These are phyloP conservation scores for Asterochloris erici DNA, from an alignment of 139 green algal species.

Conservation along the genomic window DNA sequence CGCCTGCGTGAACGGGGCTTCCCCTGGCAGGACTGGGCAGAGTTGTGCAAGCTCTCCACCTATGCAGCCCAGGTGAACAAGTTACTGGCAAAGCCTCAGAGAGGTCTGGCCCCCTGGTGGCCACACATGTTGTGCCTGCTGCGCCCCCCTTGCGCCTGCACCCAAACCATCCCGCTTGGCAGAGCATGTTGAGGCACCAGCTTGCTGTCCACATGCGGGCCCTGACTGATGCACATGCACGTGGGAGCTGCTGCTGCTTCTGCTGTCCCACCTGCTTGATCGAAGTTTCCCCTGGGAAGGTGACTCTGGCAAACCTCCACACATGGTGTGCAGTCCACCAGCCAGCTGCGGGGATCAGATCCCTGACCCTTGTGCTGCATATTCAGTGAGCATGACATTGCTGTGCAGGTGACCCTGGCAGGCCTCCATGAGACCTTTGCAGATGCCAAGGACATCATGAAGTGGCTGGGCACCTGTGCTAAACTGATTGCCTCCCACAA, in stretches of 20 bases:
- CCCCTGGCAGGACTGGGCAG: slow-evolving; percentile 33
- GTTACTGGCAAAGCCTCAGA: not conserved
- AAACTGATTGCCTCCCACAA: slow-evolving; percentile 45
- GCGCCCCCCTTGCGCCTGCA: not conserved
- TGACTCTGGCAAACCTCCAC: too few relatives aligned
- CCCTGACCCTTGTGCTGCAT: not conserved
- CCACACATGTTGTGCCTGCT: not conserved
- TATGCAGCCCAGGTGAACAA: slow-evolving; percentile 61
- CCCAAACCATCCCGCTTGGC: not conserved
- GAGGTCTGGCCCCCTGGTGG: not conserved
- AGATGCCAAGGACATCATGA: slow-evolving; percentile 81
- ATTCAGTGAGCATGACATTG: not conserved
- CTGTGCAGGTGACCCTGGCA: slow-evolving; percentile 59
- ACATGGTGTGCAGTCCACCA: not conserved
- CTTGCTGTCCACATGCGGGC: not conserved
- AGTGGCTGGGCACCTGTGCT: slow-evolving; percentile 82
- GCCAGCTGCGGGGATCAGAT: not conserved
- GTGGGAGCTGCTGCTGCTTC: too few relatives aligned
- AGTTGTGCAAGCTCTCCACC: slow-evolving; percentile 47
- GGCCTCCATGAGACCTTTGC: slow-evolving; percentile 82
- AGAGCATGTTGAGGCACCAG: not conserved
- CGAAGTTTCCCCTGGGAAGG: too few relatives aligned
- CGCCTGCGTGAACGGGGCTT: slow-evolving; percentile 76
- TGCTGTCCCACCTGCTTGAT: too few relatives aligned
- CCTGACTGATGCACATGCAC: not conserved